These are phyloP conservation scores for Aspergillus pseudonomiae DNA, from an alignment of 2,329 filamentous ascomycete species.

Conservation along the genomic window DNA sequence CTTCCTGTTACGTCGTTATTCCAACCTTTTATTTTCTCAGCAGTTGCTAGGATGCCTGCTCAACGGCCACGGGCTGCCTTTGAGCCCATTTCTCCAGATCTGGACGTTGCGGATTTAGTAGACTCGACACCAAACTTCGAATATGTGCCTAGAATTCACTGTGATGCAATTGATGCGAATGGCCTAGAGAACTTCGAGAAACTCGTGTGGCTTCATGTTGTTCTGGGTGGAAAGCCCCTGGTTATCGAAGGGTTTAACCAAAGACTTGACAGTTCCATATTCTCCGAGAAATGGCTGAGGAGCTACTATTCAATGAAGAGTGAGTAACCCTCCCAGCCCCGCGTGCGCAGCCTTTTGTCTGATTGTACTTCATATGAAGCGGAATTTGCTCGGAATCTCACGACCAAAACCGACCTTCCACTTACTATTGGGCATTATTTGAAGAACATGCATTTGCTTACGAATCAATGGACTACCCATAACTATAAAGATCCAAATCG, in stretches of 20 bases:
- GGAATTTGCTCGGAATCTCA: constrained; percentile 83
- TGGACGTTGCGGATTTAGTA: constrained; percentile 76
- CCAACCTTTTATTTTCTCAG: background rate
- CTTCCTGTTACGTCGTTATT: background rate
- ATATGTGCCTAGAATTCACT: constrained; percentile 79
- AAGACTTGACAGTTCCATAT: constrained; percentile 73
- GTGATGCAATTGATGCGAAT: constrained; percentile 74
- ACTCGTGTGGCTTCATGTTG: constrained; percentile 79
- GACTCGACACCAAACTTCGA: constrained; percentile 81
- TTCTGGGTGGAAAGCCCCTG: constrained; percentile 81
- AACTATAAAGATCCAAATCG: constrained; percentile 78
- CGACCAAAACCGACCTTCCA: constrained; percentile 70
- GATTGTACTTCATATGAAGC: constrained; percentile 52
- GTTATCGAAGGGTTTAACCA: constrained; percentile 88
- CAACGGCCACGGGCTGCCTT: constrained; percentile 84
- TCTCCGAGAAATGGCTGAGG: constrained; percentile 79
- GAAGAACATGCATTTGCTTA: constrained; percentile 79
- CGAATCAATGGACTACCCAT: constrained; percentile 75
- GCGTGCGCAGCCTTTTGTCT: constrained; percentile 16
- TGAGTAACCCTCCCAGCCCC: constrained; percentile 43
- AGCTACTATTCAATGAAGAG: constrained; percentile 77
- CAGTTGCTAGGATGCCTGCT: constrained; percentile 65
- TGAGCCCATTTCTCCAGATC: constrained; percentile 83
- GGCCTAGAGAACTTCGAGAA: constrained; percentile 82
- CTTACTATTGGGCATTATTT: constrained; percentile 91